phyloP scores from a whole-genome alignment of 2,329 filamentous ascomycete species.

The Colletotrichum tamarilloi region DNA sequence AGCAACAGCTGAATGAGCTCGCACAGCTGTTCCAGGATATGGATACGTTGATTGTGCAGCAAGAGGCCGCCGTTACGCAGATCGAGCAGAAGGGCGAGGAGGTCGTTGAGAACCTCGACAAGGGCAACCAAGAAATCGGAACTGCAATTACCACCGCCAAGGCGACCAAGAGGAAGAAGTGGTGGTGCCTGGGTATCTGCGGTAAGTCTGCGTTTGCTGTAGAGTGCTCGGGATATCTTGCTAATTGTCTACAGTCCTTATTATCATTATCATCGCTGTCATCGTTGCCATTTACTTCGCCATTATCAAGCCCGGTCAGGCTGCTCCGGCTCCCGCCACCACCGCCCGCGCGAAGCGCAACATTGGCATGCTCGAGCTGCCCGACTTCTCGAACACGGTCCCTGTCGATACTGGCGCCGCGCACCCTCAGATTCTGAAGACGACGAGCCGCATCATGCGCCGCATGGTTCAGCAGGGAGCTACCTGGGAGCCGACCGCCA shows the following conservation, averaged over 20 bases:
- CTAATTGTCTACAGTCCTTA: slow-evolving; percentile 53
- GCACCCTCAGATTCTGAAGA: slow-evolving; percentile 13
- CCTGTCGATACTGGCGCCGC: slow-evolving; percentile 33
- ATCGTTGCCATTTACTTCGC: slow-evolving; percentile 62
- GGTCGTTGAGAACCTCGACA: slow-evolving; percentile 83
- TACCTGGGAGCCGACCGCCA: slow-evolving; percentile 13
- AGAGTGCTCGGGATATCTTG: background rate
- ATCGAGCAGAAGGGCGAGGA: slow-evolving; percentile 92
- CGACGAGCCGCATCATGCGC: slow-evolving; percentile 28
- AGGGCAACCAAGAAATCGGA: slow-evolving; percentile 86
- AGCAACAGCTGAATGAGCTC: slow-evolving; percentile 88
- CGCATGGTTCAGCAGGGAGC: slow-evolving; percentile 26
- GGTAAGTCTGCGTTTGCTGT: slow-evolving; percentile 53
- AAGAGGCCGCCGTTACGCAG: slow-evolving; percentile 81
- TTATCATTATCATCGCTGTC: slow-evolving; percentile 64
- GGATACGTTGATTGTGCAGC: slow-evolving; percentile 85
- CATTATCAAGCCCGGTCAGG: slow-evolving; percentile 47
- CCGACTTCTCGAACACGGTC: slow-evolving; percentile 38
- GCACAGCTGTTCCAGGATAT: slow-evolving; percentile 91
- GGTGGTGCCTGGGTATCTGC: slow-evolving; percentile 87
- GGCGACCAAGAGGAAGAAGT: slow-evolving; percentile 91
- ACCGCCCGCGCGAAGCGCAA: slow-evolving; percentile 42
- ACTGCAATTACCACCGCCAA: slow-evolving; percentile 85
- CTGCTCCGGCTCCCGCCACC: slow-evolving; percentile 36
- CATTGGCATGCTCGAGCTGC: slow-evolving; percentile 41